These are phyloP conservation scores for Trametes sp. DNA, from an alignment of 1,284 basidiomycete species.

Conservation along the genomic window DNA sequence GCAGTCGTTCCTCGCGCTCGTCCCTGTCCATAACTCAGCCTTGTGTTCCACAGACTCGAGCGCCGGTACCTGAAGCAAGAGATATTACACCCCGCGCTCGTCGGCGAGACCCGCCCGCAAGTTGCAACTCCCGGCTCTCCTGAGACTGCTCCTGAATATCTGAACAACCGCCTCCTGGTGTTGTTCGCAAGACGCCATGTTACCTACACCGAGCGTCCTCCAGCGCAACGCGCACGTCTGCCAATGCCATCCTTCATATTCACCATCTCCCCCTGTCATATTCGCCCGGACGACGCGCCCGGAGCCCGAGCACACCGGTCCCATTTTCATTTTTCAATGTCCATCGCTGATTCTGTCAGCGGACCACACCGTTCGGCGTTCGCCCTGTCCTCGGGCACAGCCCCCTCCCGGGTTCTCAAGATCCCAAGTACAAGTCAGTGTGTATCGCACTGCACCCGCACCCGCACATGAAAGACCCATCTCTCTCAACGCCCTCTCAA, in stretches of 20 bases:
- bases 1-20: background rate
- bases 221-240: background rate
- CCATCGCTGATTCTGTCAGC: background rate
- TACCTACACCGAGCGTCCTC: conserved; percentile 2
- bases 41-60: background rate
- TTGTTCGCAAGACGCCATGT: background rate
- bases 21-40: background rate
- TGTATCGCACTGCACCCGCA: background rate
- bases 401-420: background rate
- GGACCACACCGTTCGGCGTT: background rate
- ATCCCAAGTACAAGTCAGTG: background rate
- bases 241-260: background rate
- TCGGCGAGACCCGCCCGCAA: too few species aligned
- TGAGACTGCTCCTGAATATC: background rate
- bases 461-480: too few species aligned
- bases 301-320: background rate
- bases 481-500: too few species aligned
- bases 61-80: background rate
- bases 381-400: background rate
- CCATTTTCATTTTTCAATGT: too few species aligned
- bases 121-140: background rate
- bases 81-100: background rate
- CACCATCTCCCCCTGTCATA: background rate
- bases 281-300: background rate
- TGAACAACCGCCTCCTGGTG: too few species aligned